Conservation (phyloP, 2,329 filamentous ascomycete species). For the Colletotrichum falcatum region DNA sequence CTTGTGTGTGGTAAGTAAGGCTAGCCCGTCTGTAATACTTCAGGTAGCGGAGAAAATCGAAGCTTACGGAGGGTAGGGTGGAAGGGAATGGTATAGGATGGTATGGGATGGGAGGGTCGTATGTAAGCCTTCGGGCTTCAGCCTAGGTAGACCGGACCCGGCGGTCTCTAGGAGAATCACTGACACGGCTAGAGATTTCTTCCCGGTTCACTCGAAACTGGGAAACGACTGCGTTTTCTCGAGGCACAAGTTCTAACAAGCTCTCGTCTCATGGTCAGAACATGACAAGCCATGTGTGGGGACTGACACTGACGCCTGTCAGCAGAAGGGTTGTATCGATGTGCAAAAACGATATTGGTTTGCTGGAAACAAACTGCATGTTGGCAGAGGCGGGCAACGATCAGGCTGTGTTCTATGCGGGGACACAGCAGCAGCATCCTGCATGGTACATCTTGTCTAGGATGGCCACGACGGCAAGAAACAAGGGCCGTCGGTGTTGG, state of each 20-base stretch:
- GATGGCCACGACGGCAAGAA: not conserved
- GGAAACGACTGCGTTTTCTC: not conserved
- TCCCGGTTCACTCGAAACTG: slow-evolving; percentile 13
- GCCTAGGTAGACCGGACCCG: slow-evolving; percentile 7
- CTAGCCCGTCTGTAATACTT: slow-evolving; percentile 3
- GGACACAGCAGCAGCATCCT: slow-evolving; percentile 9
- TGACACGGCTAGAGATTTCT: not conserved
- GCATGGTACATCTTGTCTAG: not conserved
- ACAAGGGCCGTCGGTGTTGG: not conserved
- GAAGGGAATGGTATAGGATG: slow-evolving; percentile 12
- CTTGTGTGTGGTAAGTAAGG: slow-evolving; percentile 23
- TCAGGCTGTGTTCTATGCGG: slow-evolving; percentile 20
- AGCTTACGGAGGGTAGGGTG: slow-evolving; percentile 26
- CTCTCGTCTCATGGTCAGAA: not conserved
- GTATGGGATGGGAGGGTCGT: slow-evolving; percentile 11
- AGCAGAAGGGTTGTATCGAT: not conserved
- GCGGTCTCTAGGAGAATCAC: slow-evolving; percentile 4
- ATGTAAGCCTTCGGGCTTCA: slow-evolving; percentile 29
- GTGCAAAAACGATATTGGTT: not conserved
- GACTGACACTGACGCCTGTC: not conserved
- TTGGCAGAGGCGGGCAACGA: not conserved
- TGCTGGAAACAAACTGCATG: not conserved
- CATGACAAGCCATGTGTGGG: not conserved
- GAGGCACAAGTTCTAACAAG: not conserved
- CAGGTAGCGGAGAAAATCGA: slow-evolving; percentile 3